These are phyloP conservation scores for Sporisorium scitamineum DNA, from an alignment of 1,284 basidiomycete species.

Conservation along the genomic window DNA sequence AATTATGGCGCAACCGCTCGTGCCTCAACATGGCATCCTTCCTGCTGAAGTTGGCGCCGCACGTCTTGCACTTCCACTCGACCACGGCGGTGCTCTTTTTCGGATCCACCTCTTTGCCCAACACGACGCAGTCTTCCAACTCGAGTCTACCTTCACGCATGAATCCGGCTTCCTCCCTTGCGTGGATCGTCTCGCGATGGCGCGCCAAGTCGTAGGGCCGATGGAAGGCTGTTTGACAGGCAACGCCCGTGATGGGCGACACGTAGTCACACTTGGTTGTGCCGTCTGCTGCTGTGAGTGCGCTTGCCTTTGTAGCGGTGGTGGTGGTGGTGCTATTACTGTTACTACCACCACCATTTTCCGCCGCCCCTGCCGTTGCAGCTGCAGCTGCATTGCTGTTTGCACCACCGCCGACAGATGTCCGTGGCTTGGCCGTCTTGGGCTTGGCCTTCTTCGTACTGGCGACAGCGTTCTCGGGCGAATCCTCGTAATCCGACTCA, in stretches of 20 bases:
- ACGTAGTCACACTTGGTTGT: constrained; percentile 67
- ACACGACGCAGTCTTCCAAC: constrained; percentile 62
- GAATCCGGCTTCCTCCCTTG: constrained; percentile 62
- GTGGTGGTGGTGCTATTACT: constrained; percentile 1
- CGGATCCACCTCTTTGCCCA: constrained; percentile 68
- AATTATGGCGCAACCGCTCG: constrained; percentile 55
- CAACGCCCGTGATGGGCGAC: constrained; percentile 56
- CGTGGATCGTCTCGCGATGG: constrained; percentile 67
- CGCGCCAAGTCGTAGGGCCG: constrained; percentile 67
- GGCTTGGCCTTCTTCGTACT: constrained; percentile 5
- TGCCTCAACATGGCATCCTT: constrained; percentile 67
- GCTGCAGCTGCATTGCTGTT: neutral
- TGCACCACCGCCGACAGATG: neutral
- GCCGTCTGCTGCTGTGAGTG: constrained; percentile 22
- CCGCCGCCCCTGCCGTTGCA: neutral
- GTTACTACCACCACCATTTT: neutral
- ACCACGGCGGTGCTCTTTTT: constrained; percentile 62
- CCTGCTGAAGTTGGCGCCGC: constrained; percentile 54
- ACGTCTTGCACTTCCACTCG: constrained; percentile 67
- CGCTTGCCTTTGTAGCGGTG: constrained; percentile 8
- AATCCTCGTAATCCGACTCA: constrained; percentile 50
- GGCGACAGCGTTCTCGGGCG: constrained; percentile 4
- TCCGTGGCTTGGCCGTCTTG: constrained; percentile 16
- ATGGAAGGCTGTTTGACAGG: constrained; percentile 66
- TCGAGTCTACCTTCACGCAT: constrained; percentile 59